These are phyloP conservation scores for Erythrophleum ivorense DNA, from an alignment of 331 rosid species.

Conservation along the genomic window DNA sequence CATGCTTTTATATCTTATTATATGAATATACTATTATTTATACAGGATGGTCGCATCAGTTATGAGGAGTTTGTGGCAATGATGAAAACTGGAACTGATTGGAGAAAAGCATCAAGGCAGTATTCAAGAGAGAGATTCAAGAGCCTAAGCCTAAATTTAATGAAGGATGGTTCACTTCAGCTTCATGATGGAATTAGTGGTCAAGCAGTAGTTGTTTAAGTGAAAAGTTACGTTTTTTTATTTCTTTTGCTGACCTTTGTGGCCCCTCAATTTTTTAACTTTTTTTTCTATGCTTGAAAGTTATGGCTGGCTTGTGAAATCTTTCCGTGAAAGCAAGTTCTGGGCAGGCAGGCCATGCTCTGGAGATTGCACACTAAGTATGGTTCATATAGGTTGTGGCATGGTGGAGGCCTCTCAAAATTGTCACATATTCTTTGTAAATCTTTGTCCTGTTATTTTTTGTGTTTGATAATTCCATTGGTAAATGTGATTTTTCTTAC, in stretches of 20 bases:
- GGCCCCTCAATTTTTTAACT: conserved; percentile 43
- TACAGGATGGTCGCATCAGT: conserved; percentile 88
- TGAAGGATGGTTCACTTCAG: conserved; percentile 97
- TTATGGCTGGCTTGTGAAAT: conserved; percentile 41
- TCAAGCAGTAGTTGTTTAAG: conserved; percentile 78
- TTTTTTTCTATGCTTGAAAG: conserved; percentile 40
- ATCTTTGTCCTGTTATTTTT: conserved; percentile 34
- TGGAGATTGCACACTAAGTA: conserved; percentile 37
- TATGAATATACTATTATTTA: conserved; percentile 1
- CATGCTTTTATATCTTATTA: neutral
- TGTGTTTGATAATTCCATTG: conserved; percentile 40
- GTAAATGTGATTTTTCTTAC: conserved; percentile 41
- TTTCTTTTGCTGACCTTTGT: conserved; percentile 35
- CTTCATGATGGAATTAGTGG: conserved; percentile 90
- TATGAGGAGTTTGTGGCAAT: conserved; percentile 86
- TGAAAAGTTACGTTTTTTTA: conserved; percentile 1
- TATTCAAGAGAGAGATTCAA: conserved; percentile 98
- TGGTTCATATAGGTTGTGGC: conserved; percentile 28
- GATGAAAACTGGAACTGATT: conserved; percentile 99
- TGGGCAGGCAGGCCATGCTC: conserved; percentile 29
- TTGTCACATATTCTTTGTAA: conserved; percentile 50
- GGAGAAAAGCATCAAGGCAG: conserved; percentile 99
- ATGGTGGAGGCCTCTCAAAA: conserved; percentile 44
- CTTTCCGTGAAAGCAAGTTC: conserved; percentile 37
- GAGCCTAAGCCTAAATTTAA: conserved; percentile 89